Percentiles rank a stretch among this genome's conserved stretches.
phyloP scores from a whole-genome alignment of 2,329 filamentous ascomycete species.

The Apiospora malaysiana region DNA sequence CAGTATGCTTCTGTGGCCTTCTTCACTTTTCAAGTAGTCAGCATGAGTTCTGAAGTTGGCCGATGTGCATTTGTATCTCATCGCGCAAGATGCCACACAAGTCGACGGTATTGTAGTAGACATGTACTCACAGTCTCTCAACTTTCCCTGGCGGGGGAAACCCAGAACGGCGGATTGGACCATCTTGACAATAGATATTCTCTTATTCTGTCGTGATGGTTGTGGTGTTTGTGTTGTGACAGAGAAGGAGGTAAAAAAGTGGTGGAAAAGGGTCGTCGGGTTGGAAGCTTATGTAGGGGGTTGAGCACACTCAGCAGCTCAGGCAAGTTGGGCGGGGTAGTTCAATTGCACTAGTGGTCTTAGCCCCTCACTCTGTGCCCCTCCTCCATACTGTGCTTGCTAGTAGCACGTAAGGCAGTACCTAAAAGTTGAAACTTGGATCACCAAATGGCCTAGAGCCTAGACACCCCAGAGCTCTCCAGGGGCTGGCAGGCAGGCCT shows the following conservation, averaged over 20 bases:
- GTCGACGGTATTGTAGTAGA: too few species aligned
- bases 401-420: not conserved
- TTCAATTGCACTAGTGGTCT: not conserved
- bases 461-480: not conserved
- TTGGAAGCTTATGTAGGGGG: not conserved
- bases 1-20: conserved; percentile 99
- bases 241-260: not conserved
- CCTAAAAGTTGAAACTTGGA: not conserved
- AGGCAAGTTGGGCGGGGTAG: not conserved
- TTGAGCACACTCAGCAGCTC: not conserved
- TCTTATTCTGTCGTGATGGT: not conserved
- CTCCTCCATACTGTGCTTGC: not conserved
- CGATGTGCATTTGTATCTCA: not conserved
- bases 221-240: not conserved
- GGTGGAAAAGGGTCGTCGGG: not conserved
- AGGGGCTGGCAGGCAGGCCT: not conserved
- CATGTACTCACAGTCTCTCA: conserved; percentile 74
- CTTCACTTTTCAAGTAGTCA: conserved; percentile 67
- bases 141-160: conserved; percentile 96
- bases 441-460: not conserved
- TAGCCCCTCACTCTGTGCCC: not conserved
- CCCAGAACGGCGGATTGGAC: conserved; percentile 83
- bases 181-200: conserved; percentile 53
- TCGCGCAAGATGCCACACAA: not conserved
- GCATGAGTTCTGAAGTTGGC: not conserved